Base-by-base conservation (phyloP, 1,139 yeast genomes). In the Scheffersomyces quercinus region DNA sequence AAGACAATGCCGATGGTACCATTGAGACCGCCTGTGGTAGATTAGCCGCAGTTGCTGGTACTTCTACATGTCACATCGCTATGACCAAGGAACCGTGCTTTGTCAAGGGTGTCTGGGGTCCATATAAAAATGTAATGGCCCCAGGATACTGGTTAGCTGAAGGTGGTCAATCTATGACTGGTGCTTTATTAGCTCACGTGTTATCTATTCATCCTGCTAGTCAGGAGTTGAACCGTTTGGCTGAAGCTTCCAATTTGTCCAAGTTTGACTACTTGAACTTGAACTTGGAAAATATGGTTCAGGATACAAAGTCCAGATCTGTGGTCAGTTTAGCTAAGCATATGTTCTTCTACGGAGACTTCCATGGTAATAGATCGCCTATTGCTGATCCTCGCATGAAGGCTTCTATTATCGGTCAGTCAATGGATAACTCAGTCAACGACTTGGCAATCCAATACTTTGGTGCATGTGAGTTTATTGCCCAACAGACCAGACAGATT, bases 31-130 rank as follows among this genome's bases (percentile, higher is more conserved):
- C 93, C 8, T 77, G 86, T 54, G 96, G 96, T 49, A 79, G 98
- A 56, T 73, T 93, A 54, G 98, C 99, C 12, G 97, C 97, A 1
- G 97, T 93, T 26, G 99, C 99, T 0, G 99, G 99, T 48, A 93
- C 99, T 5, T 90, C 97, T 1, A 93, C 99, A 2, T 93, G 99
- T 64, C 99, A 93, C 65, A 82, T 93, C 56, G 91, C 90, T 47
- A 78, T 91, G 79, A 86, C 96, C 30, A 78, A 81, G 50, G 85
- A 88, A 29, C 88, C 97, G 0, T 81, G 89, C 39, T 91, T 93
- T 63, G 98, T 93, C 11, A 82, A 89, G 39, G 99, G 99, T 45
- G 97, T 93, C 29, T 93, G 99, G 99, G 99, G 99, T 15, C 99
- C 99, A 3, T 93, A 93, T 68, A 79, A 90, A 57, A 96, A 91